phyloP scores from a whole-genome alignment of 495 filamentous ascomycete genomes.

The Chaetomium cochliodes region DNA sequence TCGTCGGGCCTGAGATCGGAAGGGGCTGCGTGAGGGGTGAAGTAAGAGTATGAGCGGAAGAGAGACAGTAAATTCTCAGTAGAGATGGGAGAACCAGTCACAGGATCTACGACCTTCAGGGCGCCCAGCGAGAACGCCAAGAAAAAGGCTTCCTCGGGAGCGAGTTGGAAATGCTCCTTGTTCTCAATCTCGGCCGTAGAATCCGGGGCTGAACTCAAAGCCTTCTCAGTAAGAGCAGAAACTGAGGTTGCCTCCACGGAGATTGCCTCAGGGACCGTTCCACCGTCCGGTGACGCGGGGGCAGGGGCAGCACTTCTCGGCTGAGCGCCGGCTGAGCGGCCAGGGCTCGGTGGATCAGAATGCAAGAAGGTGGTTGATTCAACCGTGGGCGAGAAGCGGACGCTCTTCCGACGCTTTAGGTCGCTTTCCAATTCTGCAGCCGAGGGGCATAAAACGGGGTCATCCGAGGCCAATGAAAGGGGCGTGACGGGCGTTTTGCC shows the following conservation, averaged over 20 bases:
- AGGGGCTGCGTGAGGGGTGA: slow-evolving; percentile 52
- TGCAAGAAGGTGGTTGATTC: slow-evolving; percentile 56
- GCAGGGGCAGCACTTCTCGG: not conserved
- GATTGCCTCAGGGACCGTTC: not conserved
- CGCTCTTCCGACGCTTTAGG: slow-evolving; percentile 54
- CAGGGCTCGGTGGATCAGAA: slow-evolving; percentile 47
- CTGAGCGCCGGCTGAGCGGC: slow-evolving; percentile 10
- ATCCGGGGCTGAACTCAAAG: not conserved
- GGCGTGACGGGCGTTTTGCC: slow-evolving; percentile 15
- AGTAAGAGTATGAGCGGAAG: slow-evolving; percentile 67
- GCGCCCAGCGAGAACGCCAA: slow-evolving; percentile 77
- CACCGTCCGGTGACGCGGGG: not conserved
- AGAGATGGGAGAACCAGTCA: slow-evolving; percentile 49
- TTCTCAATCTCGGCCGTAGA: slow-evolving; percentile 55
- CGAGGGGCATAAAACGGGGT: slow-evolving; percentile 1
- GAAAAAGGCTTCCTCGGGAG: slow-evolving; percentile 90
- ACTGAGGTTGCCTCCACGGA: not conserved
- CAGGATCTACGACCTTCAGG: slow-evolving; percentile 62
- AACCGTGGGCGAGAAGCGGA: slow-evolving; percentile 62
- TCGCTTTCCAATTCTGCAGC: not conserved
- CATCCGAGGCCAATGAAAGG: slow-evolving; percentile 12
- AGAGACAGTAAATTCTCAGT: slow-evolving; percentile 58
- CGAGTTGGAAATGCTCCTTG: slow-evolving; percentile 88
- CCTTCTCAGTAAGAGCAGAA: not conserved
- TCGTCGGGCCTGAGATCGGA: slow-evolving; percentile 62